Evolutionary conservation across 1,284 basidiomycete species (phyloP).

Genomic region (Fereydounia khargensis): DNA sequence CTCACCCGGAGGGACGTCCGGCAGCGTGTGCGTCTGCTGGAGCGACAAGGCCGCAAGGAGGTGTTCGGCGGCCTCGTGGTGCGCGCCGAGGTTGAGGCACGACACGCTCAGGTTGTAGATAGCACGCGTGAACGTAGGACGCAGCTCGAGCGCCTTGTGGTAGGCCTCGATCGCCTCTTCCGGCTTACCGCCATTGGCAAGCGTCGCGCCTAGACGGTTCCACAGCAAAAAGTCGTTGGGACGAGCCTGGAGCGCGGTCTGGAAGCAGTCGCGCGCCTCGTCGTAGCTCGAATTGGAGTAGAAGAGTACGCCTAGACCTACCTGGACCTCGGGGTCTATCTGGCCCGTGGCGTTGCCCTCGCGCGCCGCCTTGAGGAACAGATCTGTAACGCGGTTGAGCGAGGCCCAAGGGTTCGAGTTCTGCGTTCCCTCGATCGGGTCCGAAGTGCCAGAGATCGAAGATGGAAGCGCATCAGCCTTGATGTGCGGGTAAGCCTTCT

Average conservation of each 20-base stretch:
- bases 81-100: constrained; percentile 90
- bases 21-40: constrained; percentile 62
- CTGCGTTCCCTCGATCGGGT: constrained; percentile 54
- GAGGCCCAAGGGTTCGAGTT: constrained; percentile 74
- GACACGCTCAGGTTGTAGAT: constrained; percentile 97
- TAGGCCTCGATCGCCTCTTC: constrained; percentile 96
- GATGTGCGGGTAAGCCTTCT: constrained; percentile 69
- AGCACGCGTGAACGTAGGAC: constrained; percentile 93
- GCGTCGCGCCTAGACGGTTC: constrained; percentile 91
- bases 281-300: constrained; percentile 80
- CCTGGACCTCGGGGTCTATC: constrained; percentile 89
- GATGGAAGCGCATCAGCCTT: constrained; percentile 63
- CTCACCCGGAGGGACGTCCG: constrained; percentile 45
- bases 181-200: constrained; percentile 88
- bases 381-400: constrained; percentile 75
- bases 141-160: constrained; percentile 82
- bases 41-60: constrained; percentile 86
- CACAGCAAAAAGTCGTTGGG: constrained; percentile 92
- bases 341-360: constrained; percentile 61
- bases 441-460: constrained; percentile 65
- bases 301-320: constrained; percentile 87
- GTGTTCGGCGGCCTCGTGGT: constrained; percentile 95
- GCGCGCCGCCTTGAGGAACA: constrained; percentile 81
- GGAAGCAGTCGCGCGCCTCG: constrained; percentile 85
- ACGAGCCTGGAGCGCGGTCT: constrained; percentile 73